phyloP scores from a whole-genome alignment of 169 alveolate genomes.

The Plasmodium coatneyi region DNA sequence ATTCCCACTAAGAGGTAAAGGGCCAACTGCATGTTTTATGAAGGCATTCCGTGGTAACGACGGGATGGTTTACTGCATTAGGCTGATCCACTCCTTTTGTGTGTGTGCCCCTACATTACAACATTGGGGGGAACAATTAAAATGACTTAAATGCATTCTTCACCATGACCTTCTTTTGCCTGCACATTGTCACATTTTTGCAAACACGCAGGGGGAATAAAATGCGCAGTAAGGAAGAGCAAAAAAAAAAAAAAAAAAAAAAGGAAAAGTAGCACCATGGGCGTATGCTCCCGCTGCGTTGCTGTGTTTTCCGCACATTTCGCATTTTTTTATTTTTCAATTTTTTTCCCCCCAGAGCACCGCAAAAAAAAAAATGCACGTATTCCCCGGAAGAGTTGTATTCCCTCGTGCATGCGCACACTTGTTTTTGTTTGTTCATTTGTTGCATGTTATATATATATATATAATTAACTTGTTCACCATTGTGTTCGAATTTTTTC shows the following conservation, averaged over 20 bases:
- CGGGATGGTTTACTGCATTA: not conserved
- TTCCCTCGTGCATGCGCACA: constrained; percentile 15
- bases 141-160: not conserved
- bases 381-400: constrained; percentile 3
- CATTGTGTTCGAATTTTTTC: not conserved
- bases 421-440: not conserved
- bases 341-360: not conserved
- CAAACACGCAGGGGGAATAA: not conserved
- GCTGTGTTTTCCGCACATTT: not conserved
- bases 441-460: too few species aligned
- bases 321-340: not conserved
- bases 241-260: too few species aligned
- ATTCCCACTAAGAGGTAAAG: constrained; percentile 26
- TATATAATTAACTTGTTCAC: not conserved
- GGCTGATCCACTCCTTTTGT: not conserved
- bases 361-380: not conserved
- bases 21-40: constrained; percentile 8
- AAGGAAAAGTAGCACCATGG: not conserved
- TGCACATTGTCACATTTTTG: not conserved
- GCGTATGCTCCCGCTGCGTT: not conserved
- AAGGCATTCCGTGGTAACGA: not conserved
- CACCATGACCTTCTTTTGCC: not conserved
- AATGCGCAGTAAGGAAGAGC: not conserved
- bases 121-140: not conserved
- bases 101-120: not conserved